phyloP scores from a whole-genome alignment of 441 rosid species.

The Flueggea neowawraea region DNA sequence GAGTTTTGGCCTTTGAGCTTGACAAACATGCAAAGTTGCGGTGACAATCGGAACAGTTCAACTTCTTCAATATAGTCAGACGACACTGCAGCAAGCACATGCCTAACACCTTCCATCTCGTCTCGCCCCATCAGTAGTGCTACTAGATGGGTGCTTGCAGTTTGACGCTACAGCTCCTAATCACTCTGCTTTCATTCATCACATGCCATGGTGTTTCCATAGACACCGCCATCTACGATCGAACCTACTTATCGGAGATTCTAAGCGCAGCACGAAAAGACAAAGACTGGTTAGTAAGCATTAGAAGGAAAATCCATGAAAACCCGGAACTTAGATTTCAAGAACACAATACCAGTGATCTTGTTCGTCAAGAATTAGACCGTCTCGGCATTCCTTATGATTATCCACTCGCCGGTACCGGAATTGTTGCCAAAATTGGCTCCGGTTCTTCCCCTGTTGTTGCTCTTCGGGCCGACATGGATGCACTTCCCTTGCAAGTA shows the following conservation, averaged over 20 bases:
- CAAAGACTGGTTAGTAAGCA: slow-evolving; percentile 54
- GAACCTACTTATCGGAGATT: slow-evolving; percentile 19
- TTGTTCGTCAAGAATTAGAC: slow-evolving; percentile 62
- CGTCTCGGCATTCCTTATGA: slow-evolving; percentile 48
- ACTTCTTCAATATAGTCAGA: no score
- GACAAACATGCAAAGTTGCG: no score
- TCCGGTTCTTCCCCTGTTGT: slow-evolving; percentile 60
- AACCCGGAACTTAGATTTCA: slow-evolving; percentile 74
- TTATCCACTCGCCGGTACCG: slow-evolving; percentile 69
- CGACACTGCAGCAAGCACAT: no score
- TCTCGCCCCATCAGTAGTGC: no score
- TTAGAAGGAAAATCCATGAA: slow-evolving; percentile 80
- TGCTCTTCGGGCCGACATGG: slow-evolving; percentile 89
- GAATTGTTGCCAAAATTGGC: slow-evolving; percentile 71
- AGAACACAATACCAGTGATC: slow-evolving; percentile 71
- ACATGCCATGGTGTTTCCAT: no score
- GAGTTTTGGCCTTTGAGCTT: no score
- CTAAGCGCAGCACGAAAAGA: slow-evolving; percentile 40
- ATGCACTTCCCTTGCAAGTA: slow-evolving; percentile 72
- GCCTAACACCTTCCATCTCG: no score
- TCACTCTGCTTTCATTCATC: no score
- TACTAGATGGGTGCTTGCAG: no score
- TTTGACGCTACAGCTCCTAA: no score
- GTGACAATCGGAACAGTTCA: no score
- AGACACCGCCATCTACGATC: no score